A percentile compares a stretch with the other conserved stretches of the same genome.
phyloP scores from a whole-genome alignment of 305 asterid genomes.

The Plantago coronopus region DNA sequence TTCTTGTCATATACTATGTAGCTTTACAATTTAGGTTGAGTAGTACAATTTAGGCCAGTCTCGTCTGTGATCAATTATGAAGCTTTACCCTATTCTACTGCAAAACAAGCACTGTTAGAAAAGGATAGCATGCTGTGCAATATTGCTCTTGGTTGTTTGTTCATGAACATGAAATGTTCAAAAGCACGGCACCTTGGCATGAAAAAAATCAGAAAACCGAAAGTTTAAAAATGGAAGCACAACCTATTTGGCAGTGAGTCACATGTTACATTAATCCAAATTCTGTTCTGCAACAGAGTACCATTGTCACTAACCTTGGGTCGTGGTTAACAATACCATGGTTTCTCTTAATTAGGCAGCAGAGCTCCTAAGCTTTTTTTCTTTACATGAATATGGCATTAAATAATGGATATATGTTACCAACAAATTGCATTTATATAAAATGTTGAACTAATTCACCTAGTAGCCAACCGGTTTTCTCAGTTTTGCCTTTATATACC shows the following conservation, averaged over 20 bases:
- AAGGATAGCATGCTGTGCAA: slow-evolving; percentile 6
- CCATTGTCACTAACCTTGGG: not conserved
- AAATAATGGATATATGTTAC: too few species aligned
- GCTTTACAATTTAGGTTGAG: too few species aligned
- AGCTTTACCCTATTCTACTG: slow-evolving; percentile 1
- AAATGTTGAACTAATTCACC: too few species aligned
- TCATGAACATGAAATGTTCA: slow-evolving; percentile 3
- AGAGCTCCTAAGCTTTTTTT: slow-evolving; percentile 5
- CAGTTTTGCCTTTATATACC: not conserved
- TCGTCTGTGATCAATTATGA: slow-evolving; percentile 6
- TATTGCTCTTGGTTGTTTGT: slow-evolving; percentile 14
- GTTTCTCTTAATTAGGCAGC: not conserved
- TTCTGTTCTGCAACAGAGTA: not conserved
- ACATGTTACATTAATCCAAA: not conserved
- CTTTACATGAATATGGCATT: slow-evolving; percentile 2
- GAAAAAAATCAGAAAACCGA: not conserved
- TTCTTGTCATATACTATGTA: slow-evolving; percentile 12
- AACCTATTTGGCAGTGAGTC: not conserved
- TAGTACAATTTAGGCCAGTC: slow-evolving; percentile 11
- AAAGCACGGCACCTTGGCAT: not conserved
- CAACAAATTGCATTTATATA: too few species aligned
- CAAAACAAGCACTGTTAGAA: not conserved
- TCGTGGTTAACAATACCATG: not conserved
- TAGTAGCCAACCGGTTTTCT: too few species aligned
- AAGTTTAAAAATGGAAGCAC: not conserved